Evolutionary conservation across 257 asterid species (phyloP).

Genomic region (Agastache rugosa): DNA sequence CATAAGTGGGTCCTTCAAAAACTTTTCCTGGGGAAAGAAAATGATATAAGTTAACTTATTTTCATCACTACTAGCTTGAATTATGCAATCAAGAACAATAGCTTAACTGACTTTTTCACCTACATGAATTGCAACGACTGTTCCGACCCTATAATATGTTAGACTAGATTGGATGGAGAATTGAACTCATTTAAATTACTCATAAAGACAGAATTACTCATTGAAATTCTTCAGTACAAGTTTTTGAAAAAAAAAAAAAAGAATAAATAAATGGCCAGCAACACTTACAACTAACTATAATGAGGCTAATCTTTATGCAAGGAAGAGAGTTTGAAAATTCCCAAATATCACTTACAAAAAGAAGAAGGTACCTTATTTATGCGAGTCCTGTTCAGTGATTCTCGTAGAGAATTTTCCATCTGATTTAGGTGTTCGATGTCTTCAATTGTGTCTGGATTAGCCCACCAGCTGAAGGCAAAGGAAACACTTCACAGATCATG

Average conservation of each 20-base stretch:
- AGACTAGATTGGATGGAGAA: neutral
- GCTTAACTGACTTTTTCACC: neutral
- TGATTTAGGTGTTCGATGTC: slow-evolving; percentile 68
- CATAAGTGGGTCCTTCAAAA: slow-evolving; percentile 49
- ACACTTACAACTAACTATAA: too few relatives aligned
- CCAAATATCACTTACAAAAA: too few relatives aligned
- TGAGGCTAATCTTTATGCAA: too few relatives aligned
- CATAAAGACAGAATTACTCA: neutral
- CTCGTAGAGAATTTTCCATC: slow-evolving; percentile 74
- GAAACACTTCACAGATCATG: slow-evolving; percentile 10
- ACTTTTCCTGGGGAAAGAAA: slow-evolving; percentile 52
- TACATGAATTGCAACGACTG: neutral
- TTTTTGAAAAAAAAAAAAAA: too few relatives aligned
- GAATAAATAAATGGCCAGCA: too few relatives aligned
- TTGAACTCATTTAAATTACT: slow-evolving; percentile 8
- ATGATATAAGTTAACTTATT: slow-evolving; percentile 4
- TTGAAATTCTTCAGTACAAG: too few relatives aligned
- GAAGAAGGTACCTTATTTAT: slow-evolving; percentile 53
- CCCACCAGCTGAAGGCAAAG: slow-evolving; percentile 67
- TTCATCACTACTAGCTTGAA: neutral
- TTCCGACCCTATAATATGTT: neutral
- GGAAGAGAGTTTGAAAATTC: too few relatives aligned
- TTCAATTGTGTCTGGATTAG: slow-evolving; percentile 73
- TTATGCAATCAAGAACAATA: neutral
- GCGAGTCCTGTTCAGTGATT: slow-evolving; percentile 60